These are phyloP conservation scores for Telopea speciosissima DNA, from an alignment of 177 flowering plant species.

Conservation along the genomic window DNA sequence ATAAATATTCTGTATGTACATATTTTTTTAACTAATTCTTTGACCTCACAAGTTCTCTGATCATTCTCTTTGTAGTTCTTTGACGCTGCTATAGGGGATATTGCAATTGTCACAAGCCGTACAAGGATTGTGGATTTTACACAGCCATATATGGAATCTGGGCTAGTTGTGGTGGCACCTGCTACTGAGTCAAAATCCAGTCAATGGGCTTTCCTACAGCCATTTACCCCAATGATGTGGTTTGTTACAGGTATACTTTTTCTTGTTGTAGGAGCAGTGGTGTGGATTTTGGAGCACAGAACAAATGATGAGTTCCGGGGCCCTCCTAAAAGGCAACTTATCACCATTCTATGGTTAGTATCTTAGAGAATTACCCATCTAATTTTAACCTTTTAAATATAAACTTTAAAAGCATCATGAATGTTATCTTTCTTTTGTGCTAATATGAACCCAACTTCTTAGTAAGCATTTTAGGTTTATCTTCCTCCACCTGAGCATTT, in stretches of 20 bases:
- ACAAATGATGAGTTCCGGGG: slow-evolving; percentile 71
- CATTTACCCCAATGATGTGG: slow-evolving; percentile 66
- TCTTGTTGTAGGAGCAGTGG: slow-evolving; percentile 55
- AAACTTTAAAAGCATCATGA: no score
- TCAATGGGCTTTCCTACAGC: slow-evolving; percentile 61
- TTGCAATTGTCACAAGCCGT: slow-evolving; percentile 61
- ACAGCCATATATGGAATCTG: slow-evolving; percentile 69
- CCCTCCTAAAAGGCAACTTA: slow-evolving; percentile 56
- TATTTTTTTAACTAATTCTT: neutral
- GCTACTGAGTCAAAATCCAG: slow-evolving; percentile 31
- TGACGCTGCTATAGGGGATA: slow-evolving; percentile 84
- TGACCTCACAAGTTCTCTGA: neutral
- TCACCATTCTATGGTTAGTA: slow-evolving; percentile 61
- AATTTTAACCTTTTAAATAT: no score
- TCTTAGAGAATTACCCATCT: no score
- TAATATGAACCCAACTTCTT: neutral
- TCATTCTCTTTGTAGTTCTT: slow-evolving; percentile 35
- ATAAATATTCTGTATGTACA: neutral
- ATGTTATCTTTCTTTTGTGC: neutral
- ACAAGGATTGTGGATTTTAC: slow-evolving; percentile 74
- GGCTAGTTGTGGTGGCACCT: slow-evolving; percentile 74
- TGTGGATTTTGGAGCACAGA: slow-evolving; percentile 81
- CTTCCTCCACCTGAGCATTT: neutral
- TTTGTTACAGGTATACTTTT: slow-evolving; percentile 42
- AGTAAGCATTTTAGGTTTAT: neutral